phyloP scores from a whole-genome alignment of 2,329 filamentous ascomycete species.

The Trichophyton verrucosum region DNA sequence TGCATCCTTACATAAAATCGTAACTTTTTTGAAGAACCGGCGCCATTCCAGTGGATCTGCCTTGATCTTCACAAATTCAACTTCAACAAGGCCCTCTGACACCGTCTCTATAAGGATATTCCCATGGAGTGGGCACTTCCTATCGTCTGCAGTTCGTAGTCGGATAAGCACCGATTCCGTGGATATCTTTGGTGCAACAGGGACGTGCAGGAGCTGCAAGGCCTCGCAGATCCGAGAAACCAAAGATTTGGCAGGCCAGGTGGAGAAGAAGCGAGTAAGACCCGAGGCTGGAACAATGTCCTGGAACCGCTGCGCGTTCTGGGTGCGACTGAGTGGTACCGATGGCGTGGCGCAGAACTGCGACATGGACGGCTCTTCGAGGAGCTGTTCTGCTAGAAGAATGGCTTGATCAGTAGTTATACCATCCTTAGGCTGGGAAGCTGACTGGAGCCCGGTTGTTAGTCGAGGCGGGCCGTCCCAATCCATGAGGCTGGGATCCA shows the following conservation, averaged over 20 bases:
- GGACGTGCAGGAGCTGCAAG: conserved; percentile 73
- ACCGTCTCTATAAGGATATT: conserved; percentile 35
- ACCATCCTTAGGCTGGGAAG: conserved; percentile 36
- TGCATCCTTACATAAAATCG: conserved; percentile 71
- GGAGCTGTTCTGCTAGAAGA: conserved; percentile 51
- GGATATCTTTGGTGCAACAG: conserved; percentile 38
- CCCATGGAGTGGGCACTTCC: conserved; percentile 33
- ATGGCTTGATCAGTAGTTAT: conserved; percentile 24
- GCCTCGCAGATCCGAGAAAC: conserved; percentile 69
- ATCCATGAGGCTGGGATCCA: conserved; percentile 65
- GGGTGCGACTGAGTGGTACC: conserved; percentile 73
- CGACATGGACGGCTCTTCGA: conserved; percentile 68
- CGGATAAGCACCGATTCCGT: conserved; percentile 50
- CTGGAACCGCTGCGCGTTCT: conserved; percentile 73
- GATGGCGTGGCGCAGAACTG: conserved; percentile 74
- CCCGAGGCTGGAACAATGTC: conserved; percentile 84
- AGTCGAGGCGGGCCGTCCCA: conserved; percentile 66
- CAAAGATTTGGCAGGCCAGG: conserved; percentile 60
- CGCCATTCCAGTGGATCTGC: conserved; percentile 96
- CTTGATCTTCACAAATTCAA: conserved; percentile 86
- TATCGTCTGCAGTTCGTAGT: conserved; percentile 55
- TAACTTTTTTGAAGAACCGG: conserved; percentile 92
- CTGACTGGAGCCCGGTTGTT: conserved; percentile 32
- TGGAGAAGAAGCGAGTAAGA: conserved; percentile 84
- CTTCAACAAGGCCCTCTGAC: conserved; percentile 57